Base-by-base conservation (phyloP, 495 filamentous ascomycete species). In the Terfezia boudieri region DNA sequence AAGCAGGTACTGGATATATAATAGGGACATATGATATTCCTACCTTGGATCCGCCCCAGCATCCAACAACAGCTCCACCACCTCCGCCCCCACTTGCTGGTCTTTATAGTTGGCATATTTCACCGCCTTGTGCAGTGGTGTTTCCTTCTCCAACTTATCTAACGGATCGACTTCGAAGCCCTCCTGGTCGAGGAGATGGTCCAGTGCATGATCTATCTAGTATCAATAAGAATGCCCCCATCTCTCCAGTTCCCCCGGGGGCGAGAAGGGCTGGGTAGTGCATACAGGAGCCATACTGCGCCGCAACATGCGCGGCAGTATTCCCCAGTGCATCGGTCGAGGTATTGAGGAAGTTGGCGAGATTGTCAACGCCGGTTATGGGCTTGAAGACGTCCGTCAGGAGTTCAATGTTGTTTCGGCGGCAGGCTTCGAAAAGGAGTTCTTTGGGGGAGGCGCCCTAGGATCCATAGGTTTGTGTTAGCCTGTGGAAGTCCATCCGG, bases 131-230 rank as follows among this genome's bases (percentile, higher is more conserved):
- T 98, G 90, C 37, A 98, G 73, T 8, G 89, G 88, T 1, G 87
- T 95, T 68, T 96, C 87, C 55, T 78, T 76, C 58, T 96, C 90
- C 62, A 77, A 58, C 35, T 80, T 79, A 65, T 81, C 85, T 54
- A 84, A 59, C 7, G 85, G 85, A 73, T 98, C 90, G 66, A 90
- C 93, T 73, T 98, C 90, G 67, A 98, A 81, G 54, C 77, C 84
- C 55, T 87, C 80, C 66, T 94, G 86, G 72, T 98, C 92, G 56
- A 98, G 89, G 51, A 98, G 78, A 54, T 76, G 58, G 69, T 98
- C 90, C 70, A 96, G 83, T 20, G 85, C 76, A 59, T 95, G 89
- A 71, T 92, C 84, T 87, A 53, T 46, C 12, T 17, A 55, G 48
- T 41, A 38, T 46, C 4, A 32, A 7, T 7, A 7, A 32, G 26